These are phyloP conservation scores for Eutrema heterophyllum DNA, from an alignment of 345 rosid species.

Conservation along the genomic window DNA sequence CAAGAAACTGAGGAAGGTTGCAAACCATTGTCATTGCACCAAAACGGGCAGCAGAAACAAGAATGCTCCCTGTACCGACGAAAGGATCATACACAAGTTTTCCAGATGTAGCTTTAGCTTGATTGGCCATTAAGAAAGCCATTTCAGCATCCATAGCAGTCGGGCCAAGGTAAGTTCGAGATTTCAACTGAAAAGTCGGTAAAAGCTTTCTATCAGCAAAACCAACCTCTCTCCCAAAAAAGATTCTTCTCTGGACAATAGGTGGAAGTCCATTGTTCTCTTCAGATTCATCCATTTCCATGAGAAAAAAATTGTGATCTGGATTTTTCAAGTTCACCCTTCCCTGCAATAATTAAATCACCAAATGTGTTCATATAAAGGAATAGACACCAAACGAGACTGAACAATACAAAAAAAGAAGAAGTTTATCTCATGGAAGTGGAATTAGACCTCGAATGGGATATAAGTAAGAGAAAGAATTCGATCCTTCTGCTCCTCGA, in stretches of 20 bases:
- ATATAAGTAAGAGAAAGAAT: conserved; percentile 59
- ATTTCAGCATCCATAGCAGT: conserved; percentile 99
- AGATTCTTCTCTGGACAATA: conserved; percentile 56
- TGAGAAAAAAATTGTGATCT: conserved; percentile 74
- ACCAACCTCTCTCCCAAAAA: conserved; percentile 91
- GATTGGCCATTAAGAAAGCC: conserved; percentile 98
- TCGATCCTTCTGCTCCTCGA: conserved; percentile 73
- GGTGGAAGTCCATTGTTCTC: conserved; percentile 88
- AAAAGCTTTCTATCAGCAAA: conserved; percentile 82
- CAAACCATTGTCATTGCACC: conserved; percentile 91
- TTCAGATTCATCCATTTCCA: conserved; percentile 80
- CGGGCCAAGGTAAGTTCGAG: conserved; percentile 86
- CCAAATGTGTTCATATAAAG: neutral
- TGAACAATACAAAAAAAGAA: neutral
- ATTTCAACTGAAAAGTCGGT: conserved; percentile 82
- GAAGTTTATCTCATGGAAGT: neutral
- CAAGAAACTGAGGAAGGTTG: neutral
- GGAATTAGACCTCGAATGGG: conserved; percentile 61
- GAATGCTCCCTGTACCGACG: conserved; percentile 96
- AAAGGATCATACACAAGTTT: conserved; percentile 94
- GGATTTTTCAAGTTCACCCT: conserved; percentile 69
- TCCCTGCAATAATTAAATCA: conserved; percentile 50
- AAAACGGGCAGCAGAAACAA: conserved; percentile 86
- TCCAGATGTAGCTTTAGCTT: conserved; percentile 72
- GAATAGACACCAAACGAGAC: neutral